A percentile compares a stretch with the other conserved stretches of the same genome.
These are phyloP conservation scores for Salvia sclarea DNA, from an alignment of 305 asterid genomes.

Conservation along the genomic window DNA sequence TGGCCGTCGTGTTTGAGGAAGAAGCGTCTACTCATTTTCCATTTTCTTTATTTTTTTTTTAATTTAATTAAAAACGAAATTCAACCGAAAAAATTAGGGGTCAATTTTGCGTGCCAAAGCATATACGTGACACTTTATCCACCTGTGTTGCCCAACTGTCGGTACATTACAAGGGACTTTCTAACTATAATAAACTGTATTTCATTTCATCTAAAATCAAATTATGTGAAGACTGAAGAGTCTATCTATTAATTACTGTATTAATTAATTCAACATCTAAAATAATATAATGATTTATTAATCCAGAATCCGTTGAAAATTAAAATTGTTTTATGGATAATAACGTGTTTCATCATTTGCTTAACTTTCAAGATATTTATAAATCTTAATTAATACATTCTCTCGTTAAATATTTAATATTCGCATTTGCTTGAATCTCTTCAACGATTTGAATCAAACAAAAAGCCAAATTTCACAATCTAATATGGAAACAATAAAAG, in stretches of 20 bases:
- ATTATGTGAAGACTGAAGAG: no score
- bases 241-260: no score
- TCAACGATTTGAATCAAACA: background rate
- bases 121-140: slow-evolving; percentile 34
- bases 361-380: no score
- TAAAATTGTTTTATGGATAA: no score
- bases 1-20: slow-evolving; percentile 20
- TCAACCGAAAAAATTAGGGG: slow-evolving; percentile 1
- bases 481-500: background rate
- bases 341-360: no score
- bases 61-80: background rate
- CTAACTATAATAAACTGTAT: slow-evolving; percentile 1
- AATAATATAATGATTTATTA: no score
- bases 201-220: background rate
- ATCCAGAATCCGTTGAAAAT: no score
- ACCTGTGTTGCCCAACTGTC: slow-evolving; percentile 32
- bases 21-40: background rate
- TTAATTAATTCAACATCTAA: no score
- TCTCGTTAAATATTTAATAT: no score
- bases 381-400: no score
- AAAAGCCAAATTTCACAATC: background rate
- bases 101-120: slow-evolving; percentile 30
- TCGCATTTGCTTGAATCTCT: background rate
- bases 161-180: slow-evolving; percentile 27
- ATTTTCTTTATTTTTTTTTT: background rate